Conservation (phyloP, 2,329 filamentous ascomycete species). For the Niveomyces coronatus region DNA sequence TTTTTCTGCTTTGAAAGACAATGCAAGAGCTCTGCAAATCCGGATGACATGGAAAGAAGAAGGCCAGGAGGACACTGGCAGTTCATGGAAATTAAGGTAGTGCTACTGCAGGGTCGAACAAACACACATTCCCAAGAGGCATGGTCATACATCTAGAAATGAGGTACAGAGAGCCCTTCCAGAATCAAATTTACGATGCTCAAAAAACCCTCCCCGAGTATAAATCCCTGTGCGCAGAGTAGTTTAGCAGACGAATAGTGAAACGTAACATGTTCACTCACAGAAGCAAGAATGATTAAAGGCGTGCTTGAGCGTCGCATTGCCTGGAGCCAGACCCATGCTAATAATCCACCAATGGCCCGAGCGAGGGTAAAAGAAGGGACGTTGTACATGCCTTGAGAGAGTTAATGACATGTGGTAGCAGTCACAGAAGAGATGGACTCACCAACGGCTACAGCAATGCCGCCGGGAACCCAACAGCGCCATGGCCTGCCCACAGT, state of each 20-base stretch:
- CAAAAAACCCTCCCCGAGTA: constrained; percentile 82
- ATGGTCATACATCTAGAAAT: too few relatives aligned
- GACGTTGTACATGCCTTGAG: constrained; percentile 85
- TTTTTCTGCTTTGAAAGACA: constrained; percentile 59
- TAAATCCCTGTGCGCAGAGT: constrained; percentile 52
- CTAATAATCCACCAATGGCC: constrained; percentile 63
- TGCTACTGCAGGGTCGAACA: too few relatives aligned
- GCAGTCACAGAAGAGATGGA: not conserved
- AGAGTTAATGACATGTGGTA: not conserved
- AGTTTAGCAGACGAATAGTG: not conserved
- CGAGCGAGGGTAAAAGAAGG: constrained; percentile 90
- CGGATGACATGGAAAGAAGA: constrained; percentile 49
- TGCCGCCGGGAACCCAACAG: constrained; percentile 75
- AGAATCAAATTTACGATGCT: constrained; percentile 84
- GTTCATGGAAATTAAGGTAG: constrained; percentile 42
- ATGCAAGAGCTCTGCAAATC: constrained; percentile 59
- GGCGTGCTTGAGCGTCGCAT: constrained; percentile 52
- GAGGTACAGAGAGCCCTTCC: constrained; percentile 66
- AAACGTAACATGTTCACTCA: constrained; percentile 23
- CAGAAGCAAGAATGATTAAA: constrained; percentile 76
- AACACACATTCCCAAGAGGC: too few relatives aligned
- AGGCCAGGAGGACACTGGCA: constrained; percentile 29
- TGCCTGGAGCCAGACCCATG: constrained; percentile 64
- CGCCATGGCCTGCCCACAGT: constrained; percentile 52
- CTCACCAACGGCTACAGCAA: constrained; percentile 83